phyloP scores from a whole-genome alignment of 2,329 filamentous ascomycete genomes.

The Colletotrichum magnum region DNA sequence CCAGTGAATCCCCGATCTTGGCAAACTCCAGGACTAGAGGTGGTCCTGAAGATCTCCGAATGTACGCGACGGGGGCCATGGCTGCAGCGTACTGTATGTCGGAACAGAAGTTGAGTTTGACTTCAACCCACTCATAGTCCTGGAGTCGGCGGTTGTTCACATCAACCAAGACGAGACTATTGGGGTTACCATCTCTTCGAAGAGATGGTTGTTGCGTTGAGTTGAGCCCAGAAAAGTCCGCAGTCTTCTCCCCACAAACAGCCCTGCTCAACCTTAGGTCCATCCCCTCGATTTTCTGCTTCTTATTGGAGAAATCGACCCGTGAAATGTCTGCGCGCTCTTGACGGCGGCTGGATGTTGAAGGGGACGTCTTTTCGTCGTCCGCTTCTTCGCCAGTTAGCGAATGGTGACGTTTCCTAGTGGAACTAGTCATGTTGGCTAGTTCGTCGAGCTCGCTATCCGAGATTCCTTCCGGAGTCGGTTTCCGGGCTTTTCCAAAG shows the following conservation, averaged over 20 bases:
- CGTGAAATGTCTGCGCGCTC: slow-evolving; percentile 10
- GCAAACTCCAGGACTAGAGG: background rate
- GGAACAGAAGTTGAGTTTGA: slow-evolving; percentile 17
- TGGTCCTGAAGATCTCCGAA: background rate
- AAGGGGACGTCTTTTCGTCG: slow-evolving; percentile 6
- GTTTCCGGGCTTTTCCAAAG: background rate
- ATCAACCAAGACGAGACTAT: slow-evolving; percentile 2
- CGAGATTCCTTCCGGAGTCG: slow-evolving; percentile 9
- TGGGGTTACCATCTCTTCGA: background rate
- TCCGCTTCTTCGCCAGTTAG: background rate
- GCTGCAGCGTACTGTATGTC: background rate
- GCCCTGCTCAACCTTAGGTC: slow-evolving; percentile 8
- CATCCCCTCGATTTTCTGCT: background rate
- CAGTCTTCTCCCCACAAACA: background rate
- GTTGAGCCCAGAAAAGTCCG: background rate
- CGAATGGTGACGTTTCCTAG: slow-evolving; percentile 2
- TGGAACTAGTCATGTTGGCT: background rate
- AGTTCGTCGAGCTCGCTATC: slow-evolving; percentile 19
- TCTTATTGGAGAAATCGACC: slow-evolving; percentile 4
- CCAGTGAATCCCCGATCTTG: background rate
- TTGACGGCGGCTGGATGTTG: background rate
- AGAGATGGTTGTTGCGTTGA: background rate
- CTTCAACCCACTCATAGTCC: slow-evolving; percentile 25
- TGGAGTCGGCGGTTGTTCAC: background rate
- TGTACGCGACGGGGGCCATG: background rate